Base-by-base conservation (phyloP, 1,284 basidiomycete species). In the Tylopilus sp. region DNA sequence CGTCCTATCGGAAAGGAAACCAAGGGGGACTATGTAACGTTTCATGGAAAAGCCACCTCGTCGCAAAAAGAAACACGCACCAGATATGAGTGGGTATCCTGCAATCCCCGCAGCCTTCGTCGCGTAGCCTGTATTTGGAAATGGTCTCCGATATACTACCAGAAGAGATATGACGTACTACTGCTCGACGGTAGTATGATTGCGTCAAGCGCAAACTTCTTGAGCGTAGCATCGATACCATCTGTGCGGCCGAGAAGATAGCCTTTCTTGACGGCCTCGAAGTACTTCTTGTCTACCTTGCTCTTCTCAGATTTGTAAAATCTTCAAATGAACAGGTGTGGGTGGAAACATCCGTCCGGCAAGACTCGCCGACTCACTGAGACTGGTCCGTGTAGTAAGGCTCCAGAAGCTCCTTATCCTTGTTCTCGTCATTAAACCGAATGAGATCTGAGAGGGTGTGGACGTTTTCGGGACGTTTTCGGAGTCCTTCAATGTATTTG, bases 141-240 rank as follows among this genome's bases (percentile, higher is more conserved):
- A 48, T n/a, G 1, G 38, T 44, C 35, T 42, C 11, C 9, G 34
- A 35, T 12, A 40, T 36, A n/a, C 26, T 21, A 37, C 11, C 0
- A 7, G 14, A 36, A 21, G 33, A 46, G 42, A 30, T 28, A 15
- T 7, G 29, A 51, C 46, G 26, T 42, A 66, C 49, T 58, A 46
- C 65, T 62, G 48, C 58, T 60, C 7, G 69, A 70, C 1, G 77
- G 75, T 9, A 77, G 51, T 15, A 78, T 28, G 18, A 78, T 56
- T 12, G 75, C 77, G 53, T 77, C 75, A 17, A 78, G 63, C 9
- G 68, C 58, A 59, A 69, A 73, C 34, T 62, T 62, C 33, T 62
- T 61, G 18, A 79, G 62, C 3, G 71, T 65, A 0, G 66, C 74
- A 54, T 78, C 77, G 46, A 79, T 77, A 8, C 77, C 77, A 9